Conservation (phyloP, 2,329 filamentous ascomycete species). For the Diaporthe sp. region DNA sequence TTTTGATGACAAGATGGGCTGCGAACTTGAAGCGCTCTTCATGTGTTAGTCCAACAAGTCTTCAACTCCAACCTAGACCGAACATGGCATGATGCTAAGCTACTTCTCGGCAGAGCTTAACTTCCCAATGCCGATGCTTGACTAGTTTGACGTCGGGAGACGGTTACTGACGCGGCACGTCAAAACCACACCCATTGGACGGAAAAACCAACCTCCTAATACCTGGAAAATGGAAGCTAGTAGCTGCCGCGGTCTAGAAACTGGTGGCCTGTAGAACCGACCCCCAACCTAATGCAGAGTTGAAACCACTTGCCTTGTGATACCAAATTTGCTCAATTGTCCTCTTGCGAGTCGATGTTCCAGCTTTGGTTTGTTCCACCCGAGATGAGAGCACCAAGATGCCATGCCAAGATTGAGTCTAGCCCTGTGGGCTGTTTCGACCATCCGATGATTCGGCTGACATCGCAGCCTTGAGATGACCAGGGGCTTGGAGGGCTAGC, state of each 20-base stretch:
- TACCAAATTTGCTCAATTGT: constrained; percentile 19
- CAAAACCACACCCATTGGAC: neutral
- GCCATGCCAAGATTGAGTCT: neutral
- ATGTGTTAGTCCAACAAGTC: neutral
- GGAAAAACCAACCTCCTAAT: neutral
- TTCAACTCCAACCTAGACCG: neutral
- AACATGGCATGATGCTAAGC: neutral
- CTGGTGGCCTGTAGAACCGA: neutral
- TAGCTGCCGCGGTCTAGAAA: constrained; percentile 12
- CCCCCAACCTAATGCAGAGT: constrained; percentile 16
- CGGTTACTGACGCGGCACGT: neutral
- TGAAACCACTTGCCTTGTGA: constrained; percentile 10
- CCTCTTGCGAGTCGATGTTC: neutral
- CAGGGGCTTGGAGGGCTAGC: neutral
- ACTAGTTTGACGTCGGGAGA: constrained; percentile 11
- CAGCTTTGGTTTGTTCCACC: neutral
- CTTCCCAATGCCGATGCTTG: neutral
- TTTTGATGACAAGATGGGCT: neutral
- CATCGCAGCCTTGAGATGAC: constrained; percentile 7
- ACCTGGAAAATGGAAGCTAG: neutral
- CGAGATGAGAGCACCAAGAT: neutral
- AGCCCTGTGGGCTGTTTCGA: constrained; percentile 20
- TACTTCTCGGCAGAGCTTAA: constrained; percentile 23
- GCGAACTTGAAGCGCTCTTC: neutral
- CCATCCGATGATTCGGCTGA: constrained; percentile 28